Evolutionary conservation across 1,284 basidiomycete species (phyloP), one percentile per base, ranked within the genome.

Genomic region (Puccinia polysora): DNA sequence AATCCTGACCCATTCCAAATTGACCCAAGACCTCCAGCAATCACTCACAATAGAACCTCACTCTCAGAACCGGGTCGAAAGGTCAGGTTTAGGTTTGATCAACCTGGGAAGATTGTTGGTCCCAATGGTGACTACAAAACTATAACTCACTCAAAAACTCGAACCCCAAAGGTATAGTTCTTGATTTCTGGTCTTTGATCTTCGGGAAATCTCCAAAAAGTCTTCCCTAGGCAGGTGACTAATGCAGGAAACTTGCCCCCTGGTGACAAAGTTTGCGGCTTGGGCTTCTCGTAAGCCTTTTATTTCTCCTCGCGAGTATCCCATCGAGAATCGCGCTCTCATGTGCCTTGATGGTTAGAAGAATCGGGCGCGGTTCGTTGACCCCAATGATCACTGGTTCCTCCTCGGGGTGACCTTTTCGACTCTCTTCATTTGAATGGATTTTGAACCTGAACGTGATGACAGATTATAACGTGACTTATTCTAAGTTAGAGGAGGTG

Each of bases 121-220:
- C 85, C 84, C 74, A 82, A 87, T 77, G 78, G 79, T 50, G 79
- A 79, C 23, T 88, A 86, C 79, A 83, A 78, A 70, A 87, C 87
- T 0, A 80, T 78, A 32, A 82, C 49, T 45, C 68, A 71, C 40
- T 63, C 82, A 0, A 79, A 81, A 12, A 83, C 84, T 0, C 82
- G 83, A 2, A 75, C 77, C 23, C 79, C 84, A 34, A 81, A 82
- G 80, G 83, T 82, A 68, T 28, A 77, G 75, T 62, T 30, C n/a
- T 56, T 63, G 23, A 15, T 50, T 59, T 32, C 34, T 7, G 65
- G 76, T 77, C 79, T 76, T 30, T 74, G 76, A 2, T 50, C 81
- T 80, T 83, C 76, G 52, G 82, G 79, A 53, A 85, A 82, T 45
- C 86, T 84, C 83, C 83, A 87, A 55, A 83, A 87, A 77, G 78